Conservation (phyloP, 352 stramenopile species). For the Pythium periplocum region DNA sequence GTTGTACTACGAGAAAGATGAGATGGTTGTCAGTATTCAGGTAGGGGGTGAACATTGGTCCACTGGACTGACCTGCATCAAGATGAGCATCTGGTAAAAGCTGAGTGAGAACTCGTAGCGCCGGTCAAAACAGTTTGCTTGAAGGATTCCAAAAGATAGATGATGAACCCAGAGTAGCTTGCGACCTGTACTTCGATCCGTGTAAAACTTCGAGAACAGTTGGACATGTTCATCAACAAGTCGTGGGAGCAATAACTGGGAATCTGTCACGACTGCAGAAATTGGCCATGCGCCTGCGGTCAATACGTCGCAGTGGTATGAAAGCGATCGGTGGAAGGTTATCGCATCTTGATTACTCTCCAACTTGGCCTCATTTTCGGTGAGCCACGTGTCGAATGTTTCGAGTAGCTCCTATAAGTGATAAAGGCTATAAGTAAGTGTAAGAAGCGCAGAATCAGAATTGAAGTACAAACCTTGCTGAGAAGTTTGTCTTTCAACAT, state of each 20-base stretch:
- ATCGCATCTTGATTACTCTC: constrained; percentile 36
- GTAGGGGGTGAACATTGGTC: no score
- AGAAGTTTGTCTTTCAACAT: constrained; percentile 86
- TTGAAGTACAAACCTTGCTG: constrained; percentile 48
- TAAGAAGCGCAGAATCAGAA: no score
- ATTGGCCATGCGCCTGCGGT: constrained; percentile 84
- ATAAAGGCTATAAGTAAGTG: not conserved
- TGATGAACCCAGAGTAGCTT: constrained; percentile 81
- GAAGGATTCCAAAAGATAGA: constrained; percentile 68
- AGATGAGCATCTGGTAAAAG: constrained; percentile 81
- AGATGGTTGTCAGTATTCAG: no score
- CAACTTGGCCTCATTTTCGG: constrained; percentile 54
- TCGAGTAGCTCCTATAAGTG: constrained; percentile 49
- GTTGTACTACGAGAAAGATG: constrained; percentile 53
- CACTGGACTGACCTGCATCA: constrained; percentile 44
- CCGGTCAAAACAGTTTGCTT: constrained; percentile 63
- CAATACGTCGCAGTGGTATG: constrained; percentile 75
- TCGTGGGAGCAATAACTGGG: constrained; percentile 51
- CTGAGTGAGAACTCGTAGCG: constrained; percentile 77
- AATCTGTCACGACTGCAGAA: constrained; percentile 46
- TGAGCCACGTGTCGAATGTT: constrained; percentile 64
- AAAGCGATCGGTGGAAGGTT: constrained; percentile 45
- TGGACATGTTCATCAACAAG: constrained; percentile 52
- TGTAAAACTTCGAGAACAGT: constrained; percentile 83
- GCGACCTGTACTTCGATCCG: constrained; percentile 58